A percentile compares a stretch with the other conserved stretches of the same genome.
Evolutionary conservation across 352 stramenopile genomes (phyloP).

Genomic region (Pythium myriotylum): DNA sequence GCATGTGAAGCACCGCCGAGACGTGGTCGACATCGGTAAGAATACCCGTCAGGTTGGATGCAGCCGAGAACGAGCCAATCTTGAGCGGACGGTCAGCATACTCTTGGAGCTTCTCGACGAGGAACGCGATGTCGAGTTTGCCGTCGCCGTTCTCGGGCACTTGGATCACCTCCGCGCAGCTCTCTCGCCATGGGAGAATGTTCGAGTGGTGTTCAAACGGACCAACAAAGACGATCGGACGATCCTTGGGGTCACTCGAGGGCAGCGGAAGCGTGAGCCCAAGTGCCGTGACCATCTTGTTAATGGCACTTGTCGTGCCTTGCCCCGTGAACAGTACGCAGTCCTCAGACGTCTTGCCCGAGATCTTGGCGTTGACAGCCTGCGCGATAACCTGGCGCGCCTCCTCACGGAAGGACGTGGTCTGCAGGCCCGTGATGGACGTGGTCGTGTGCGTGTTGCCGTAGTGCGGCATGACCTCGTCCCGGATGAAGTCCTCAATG

Average conservation of each 20-base stretch:
- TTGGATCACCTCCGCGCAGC: conserved; percentile 58
- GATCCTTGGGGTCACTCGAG: conserved; percentile 25
- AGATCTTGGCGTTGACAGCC: conserved; percentile 73
- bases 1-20: conserved; percentile 79
- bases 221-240: conserved; percentile 83
- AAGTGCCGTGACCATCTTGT: conserved; percentile 61
- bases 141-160: conserved; percentile 43
- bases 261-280: conserved; percentile 35
- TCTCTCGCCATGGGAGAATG: conserved; percentile 94
- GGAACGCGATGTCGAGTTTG: conserved; percentile 50
- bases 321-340: conserved; percentile 93
- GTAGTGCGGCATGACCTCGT: conserved; percentile 89
- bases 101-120: conserved; percentile 47
- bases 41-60: conserved; percentile 93
- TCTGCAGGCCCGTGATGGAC: conserved; percentile 55
- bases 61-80: conserved; percentile 88
- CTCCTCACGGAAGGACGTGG: conserved; percentile 92
- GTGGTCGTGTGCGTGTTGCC: conserved; percentile 96
- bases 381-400: conserved; percentile 91
- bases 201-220: conserved; percentile 97
- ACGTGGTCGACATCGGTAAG: conserved; percentile 86
- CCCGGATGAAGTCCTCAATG: conserved; percentile 87
- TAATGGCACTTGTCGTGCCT: conserved; percentile 73
- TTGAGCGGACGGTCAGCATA: conserved; percentile 44
- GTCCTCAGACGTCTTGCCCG: conserved; percentile 82